Evolutionary conservation across 306 rosid species (phyloP).

Genomic region (Fragaria vesca): DNA sequence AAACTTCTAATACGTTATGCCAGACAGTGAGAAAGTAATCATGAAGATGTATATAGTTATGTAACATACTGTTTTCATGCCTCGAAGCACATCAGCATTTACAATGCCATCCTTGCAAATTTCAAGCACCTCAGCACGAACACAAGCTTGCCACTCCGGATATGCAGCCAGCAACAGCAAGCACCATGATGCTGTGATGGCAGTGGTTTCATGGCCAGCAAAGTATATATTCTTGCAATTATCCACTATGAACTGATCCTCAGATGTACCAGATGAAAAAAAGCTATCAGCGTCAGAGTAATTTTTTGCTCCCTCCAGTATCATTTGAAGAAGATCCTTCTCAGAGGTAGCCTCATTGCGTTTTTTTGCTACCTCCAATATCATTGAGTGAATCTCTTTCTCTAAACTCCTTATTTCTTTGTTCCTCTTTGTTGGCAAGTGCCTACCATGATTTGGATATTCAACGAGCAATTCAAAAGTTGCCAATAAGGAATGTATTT

Average conservation of each 20-base stretch:
- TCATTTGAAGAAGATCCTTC: constrained; percentile 63
- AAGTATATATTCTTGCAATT: constrained; percentile 34
- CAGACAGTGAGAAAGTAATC: neutral
- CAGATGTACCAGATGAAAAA: constrained; percentile 7
- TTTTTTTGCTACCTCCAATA: constrained; percentile 41
- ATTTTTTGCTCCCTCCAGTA: constrained; percentile 55
- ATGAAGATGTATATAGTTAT: neutral
- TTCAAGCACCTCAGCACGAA: constrained; percentile 13
- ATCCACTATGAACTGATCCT: constrained; percentile 43
- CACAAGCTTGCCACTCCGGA: constrained; percentile 21
- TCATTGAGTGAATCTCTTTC: constrained; percentile 50
- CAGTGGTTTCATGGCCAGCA: constrained; percentile 32
- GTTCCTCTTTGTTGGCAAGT: constrained; percentile 55
- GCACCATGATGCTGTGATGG: constrained; percentile 23
- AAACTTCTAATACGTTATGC: neutral
- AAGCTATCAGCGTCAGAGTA: constrained; percentile 7
- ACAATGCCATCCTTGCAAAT: neutral
- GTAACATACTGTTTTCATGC: constrained; percentile 11
- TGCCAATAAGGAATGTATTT: neutral
- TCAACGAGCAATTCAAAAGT: neutral
- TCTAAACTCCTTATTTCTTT: constrained; percentile 56
- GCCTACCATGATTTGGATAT: constrained; percentile 26
- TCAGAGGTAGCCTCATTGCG: constrained; percentile 33
- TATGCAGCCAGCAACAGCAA: constrained; percentile 28
- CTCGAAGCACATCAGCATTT: constrained; percentile 7